Evolutionary conservation across 164 flowering plant genomes (phyloP), one percentile per base, ranked within the genome.

Genomic region (Hamamelis virginiana): DNA sequence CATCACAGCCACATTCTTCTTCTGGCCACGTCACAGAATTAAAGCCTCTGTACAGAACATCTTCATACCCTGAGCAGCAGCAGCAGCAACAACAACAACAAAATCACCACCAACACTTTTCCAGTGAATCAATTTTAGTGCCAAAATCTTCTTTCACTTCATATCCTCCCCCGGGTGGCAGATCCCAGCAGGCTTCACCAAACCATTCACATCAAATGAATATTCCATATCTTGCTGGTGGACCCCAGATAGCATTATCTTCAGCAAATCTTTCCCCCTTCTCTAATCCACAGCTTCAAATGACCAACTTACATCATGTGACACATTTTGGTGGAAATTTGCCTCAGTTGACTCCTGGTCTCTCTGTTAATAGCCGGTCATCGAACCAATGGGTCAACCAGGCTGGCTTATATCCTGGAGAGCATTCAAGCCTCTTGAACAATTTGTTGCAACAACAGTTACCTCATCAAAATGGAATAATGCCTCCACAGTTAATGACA

Each of bases 81-180:
- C 76, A 23, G 33, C 64, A 55, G 59, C 67, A 53, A 5, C 73
- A 67, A 48, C 82, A 74, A 27, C 78, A 64, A 43, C 81, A 68
- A 9, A 79, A 71, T 0, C 84, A 73, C 23, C 77, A 73, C 0
- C 83, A 67, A 43, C 75, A 81, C 48, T 82, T 69, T 61, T 62
- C 80, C 19, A 83, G 83, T 60, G 89, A 87, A 70, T 86, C 90
- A 18, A 73, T 81, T 73, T 77, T 78, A 65, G 82, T 84, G 8
- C 86, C 87, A 22, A 87, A 87, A 66, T 84, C 93, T 28, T 69
- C 89, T 53, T 89, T 79, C 69, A 82, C 84, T 58, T 90, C 96
- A 13, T 90, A 80, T 74, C 96, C 96, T 66, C 92, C 91, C 41
- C 92, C 91, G 45, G 91, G 91, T 53, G 83, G 84, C 78, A 78